phyloP scores from a whole-genome alignment of 2,329 filamentous ascomycete species.

The Atkinsonella texensis region DNA sequence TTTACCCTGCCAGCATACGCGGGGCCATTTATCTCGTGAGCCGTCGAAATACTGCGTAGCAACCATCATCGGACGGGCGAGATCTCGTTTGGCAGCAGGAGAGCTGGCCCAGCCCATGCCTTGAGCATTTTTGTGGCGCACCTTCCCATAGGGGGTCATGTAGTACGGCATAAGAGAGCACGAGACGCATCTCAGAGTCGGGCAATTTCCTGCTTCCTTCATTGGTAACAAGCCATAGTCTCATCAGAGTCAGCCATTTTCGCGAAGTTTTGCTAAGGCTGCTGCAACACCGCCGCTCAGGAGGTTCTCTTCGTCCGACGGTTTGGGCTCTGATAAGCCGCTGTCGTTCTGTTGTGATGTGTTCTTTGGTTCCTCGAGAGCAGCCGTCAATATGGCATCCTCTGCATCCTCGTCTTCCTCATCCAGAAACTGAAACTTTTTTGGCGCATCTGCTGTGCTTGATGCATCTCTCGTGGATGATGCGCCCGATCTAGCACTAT shows the following conservation, averaged over 20 bases:
- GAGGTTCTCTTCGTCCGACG: slow-evolving; percentile 21
- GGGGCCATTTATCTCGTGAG: not conserved
- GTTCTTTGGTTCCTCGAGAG: slow-evolving; percentile 34
- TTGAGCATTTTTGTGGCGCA: slow-evolving; percentile 6
- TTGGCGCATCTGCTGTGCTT: slow-evolving; percentile 8
- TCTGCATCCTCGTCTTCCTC: slow-evolving; percentile 36
- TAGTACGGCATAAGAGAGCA: not conserved
- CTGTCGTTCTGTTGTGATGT: slow-evolving; percentile 20
- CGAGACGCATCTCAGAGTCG: not conserved
- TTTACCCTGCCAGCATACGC: not conserved
- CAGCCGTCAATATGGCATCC: slow-evolving; percentile 28
- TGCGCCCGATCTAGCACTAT: not conserved
- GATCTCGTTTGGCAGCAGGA: not conserved
- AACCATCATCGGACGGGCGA: not conserved
- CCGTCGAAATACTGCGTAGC: not conserved
- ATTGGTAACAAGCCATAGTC: not conserved
- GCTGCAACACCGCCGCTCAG: slow-evolving; percentile 44
- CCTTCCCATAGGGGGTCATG: not conserved
- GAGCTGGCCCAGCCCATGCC: not conserved
- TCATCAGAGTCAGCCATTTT: slow-evolving; percentile 17
- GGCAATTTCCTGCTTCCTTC: not conserved
- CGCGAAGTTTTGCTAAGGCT: slow-evolving; percentile 45
- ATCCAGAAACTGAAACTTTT: slow-evolving; percentile 27
- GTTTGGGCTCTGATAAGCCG: slow-evolving; percentile 8
- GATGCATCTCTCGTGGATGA: slow-evolving; percentile 4